Base-by-base conservation (phyloP, 177 flowering plant genomes). In the Tripterygium wilfordii region DNA sequence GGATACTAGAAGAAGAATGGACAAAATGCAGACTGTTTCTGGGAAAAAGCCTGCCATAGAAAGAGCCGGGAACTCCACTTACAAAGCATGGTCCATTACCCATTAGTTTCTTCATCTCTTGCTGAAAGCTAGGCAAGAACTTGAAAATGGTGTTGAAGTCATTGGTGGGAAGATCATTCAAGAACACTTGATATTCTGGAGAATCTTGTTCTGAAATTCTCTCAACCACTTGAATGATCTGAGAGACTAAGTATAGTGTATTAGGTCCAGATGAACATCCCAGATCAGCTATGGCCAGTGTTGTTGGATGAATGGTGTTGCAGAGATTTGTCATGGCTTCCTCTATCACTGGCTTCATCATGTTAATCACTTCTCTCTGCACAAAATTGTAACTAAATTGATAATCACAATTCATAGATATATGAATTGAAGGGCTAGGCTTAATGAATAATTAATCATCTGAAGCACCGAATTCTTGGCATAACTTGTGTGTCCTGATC, bases 251-350 rank as follows among this genome's bases (percentile, higher is more conserved):
- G 3, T 48, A 20, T 12, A 69, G 20, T 8, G 77, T 48, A 37
- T 75, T 75, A 3, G 74, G 75, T 26, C 80, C 80, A 5, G 74
- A 65, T 4, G 80, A 75, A 22, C 80, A 75, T 0, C 80, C 80
- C 42, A 72, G 27, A 16, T 69, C 80, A 3, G 73, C 80, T 18
- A 72, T 38, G 45, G 38, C 23, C 5, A 71, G 8, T 25, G 48
- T 46, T 14, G 46, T 26, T 0, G 66, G 71, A 19, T 23, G 20
- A 10, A 4, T 14, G 39, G n/a, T 36, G 15, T n/a, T 1, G 23
- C 42, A 70, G 16, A 70, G 22, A 10, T 49, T 51, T 8, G 3
- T 36, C 0, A 61, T 48, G 30, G 57, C 60, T 42, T 59, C 62
- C 33, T 58, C 64, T 9, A 39, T 2, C 17, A 64, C 41, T 10